A percentile compares a stretch with the other conserved stretches of the same genome.
phyloP scores from a whole-genome alignment of 139 green algal genomes.

The Chlamydomonas sphaeroides region DNA sequence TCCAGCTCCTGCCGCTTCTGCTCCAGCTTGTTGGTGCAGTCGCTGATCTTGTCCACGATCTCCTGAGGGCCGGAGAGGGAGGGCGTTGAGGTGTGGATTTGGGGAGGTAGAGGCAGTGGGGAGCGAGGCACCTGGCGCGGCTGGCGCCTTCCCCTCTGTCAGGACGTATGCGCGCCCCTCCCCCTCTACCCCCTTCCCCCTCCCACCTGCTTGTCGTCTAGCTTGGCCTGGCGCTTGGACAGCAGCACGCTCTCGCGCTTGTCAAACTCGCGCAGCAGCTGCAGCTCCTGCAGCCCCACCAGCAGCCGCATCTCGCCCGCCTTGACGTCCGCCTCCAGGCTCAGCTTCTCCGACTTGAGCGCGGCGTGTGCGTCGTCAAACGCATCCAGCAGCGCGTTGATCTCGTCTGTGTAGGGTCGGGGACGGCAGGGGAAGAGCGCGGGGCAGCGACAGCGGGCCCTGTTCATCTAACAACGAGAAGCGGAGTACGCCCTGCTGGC shows the following conservation, averaged over 20 bases:
- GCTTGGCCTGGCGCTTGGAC: slow-evolving; percentile 65
- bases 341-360: slow-evolving; percentile 66
- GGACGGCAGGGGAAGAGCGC: too few species aligned
- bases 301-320: slow-evolving; percentile 69
- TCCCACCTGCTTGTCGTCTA: slow-evolving; percentile 61
- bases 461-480: too few species aligned
- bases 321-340: slow-evolving; percentile 72
- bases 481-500: too few species aligned
- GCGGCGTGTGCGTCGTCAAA: slow-evolving; percentile 72
- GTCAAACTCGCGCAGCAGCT: slow-evolving; percentile 77
- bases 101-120: too few species aligned
- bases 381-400: slow-evolving; percentile 19
- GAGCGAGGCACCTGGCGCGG: too few species aligned
- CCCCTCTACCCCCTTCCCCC: too few species aligned
- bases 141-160: too few species aligned
- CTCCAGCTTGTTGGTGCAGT: slow-evolving; percentile 63
- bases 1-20: slow-evolving; percentile 64
- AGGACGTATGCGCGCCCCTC: too few species aligned
- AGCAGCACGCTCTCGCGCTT: slow-evolving; percentile 71
- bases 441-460: too few species aligned
- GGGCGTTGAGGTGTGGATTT: too few species aligned
- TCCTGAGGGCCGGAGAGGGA: too few species aligned
- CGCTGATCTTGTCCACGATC: slow-evolving; percentile 59
- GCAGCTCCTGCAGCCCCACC: slow-evolving; percentile 64
- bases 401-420: too few species aligned